phyloP scores from a whole-genome alignment of 1,284 basidiomycete species.

The Microbotryomycetes sp. region DNA sequence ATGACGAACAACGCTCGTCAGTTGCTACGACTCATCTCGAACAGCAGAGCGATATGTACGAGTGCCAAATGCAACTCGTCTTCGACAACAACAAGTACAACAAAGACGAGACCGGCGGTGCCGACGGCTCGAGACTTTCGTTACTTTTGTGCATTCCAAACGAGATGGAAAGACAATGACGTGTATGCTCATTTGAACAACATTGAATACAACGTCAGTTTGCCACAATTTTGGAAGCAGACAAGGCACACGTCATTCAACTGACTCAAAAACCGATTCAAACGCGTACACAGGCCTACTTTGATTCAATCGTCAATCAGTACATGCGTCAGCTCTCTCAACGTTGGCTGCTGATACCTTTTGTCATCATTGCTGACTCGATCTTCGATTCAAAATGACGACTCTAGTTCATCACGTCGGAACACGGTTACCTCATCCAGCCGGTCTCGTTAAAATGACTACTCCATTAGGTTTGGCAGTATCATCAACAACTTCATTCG shows the following conservation, averaged over 20 bases:
- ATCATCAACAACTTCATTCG: conserved; percentile 8
- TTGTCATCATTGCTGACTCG: conserved; percentile 2
- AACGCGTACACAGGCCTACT: conserved; percentile 19
- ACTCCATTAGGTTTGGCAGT: conserved; percentile 12
- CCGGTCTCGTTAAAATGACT: not conserved
- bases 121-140: conserved; percentile 1
- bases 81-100: too few relatives aligned
- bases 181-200: conserved; percentile 23
- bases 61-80: too few relatives aligned
- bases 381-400: conserved; percentile 1
- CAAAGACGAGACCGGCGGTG: not conserved
- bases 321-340: conserved; percentile 13
- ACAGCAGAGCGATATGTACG: too few relatives aligned
- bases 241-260: not conserved
- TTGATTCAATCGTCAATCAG: conserved; percentile 30
- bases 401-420: not conserved
- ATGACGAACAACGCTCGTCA: too few relatives aligned
- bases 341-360: not conserved
- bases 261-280: not conserved
- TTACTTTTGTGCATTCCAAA: conserved; percentile 18
- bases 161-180: conserved; percentile 16
- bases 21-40: too few relatives aligned
- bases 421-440: not conserved
- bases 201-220: not conserved
- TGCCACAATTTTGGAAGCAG: too few relatives aligned